A percentile compares a stretch with the other conserved stretches of the same genome.
These are phyloP conservation scores for Podila verticillata DNA, from an alignment of 192 early-diverging fungal species.

Conservation along the genomic window DNA sequence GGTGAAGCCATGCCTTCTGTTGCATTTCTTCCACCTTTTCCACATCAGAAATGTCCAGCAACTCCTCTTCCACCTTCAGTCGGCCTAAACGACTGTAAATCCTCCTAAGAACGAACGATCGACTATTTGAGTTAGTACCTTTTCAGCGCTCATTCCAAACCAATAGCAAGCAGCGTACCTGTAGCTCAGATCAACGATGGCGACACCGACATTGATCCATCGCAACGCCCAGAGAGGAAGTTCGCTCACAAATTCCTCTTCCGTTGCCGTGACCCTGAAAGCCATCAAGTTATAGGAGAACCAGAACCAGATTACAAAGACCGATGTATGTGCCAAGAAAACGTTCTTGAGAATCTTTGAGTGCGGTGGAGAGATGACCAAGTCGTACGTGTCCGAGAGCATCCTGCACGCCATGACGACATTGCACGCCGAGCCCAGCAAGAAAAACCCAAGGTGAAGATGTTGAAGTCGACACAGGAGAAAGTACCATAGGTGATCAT, in stretches of 20 bases:
- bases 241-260: slow-evolving; percentile 62
- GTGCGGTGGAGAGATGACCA: slow-evolving; percentile 51
- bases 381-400: slow-evolving; percentile 65
- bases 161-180: no score
- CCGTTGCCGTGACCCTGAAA: slow-evolving; percentile 50
- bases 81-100: slow-evolving; percentile 46
- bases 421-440: slow-evolving; percentile 63
- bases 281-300: slow-evolving; percentile 67
- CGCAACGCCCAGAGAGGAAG: slow-evolving; percentile 64
- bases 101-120: slow-evolving; percentile 3
- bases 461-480: slow-evolving; percentile 62
- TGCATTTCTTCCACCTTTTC: slow-evolving; percentile 47
- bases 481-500: slow-evolving; percentile 56
- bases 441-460: slow-evolving; percentile 65
- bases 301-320: slow-evolving; percentile 61
- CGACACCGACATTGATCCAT: slow-evolving; percentile 66
- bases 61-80: slow-evolving; percentile 43
- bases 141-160: no score
- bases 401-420: slow-evolving; percentile 61
- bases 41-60: slow-evolving; percentile 49
- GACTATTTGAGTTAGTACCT: no score
- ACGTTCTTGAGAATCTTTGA: slow-evolving; percentile 48
- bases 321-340: slow-evolving; percentile 52
- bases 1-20: slow-evolving; percentile 42
- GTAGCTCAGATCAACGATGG: slow-evolving; percentile 59